Evolutionary conservation across 2,329 filamentous ascomycete species (phyloP), one percentile per base, ranked within the genome.

Genomic region (Hawksworthiomyces lignivorus): DNA sequence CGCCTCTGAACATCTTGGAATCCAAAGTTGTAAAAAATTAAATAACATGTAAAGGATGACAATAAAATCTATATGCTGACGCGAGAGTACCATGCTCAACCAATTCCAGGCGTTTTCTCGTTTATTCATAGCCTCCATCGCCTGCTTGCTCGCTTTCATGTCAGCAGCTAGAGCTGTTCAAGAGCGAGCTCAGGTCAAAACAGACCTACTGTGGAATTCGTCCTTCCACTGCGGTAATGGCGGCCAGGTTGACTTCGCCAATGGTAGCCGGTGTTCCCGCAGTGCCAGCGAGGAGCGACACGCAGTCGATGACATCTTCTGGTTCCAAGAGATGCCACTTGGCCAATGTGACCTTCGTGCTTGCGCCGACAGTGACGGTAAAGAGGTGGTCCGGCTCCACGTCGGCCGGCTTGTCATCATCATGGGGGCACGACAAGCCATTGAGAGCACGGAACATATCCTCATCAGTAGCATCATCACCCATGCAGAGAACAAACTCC

Each of bases 391-490:
- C 67, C 59, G 63, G 64, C 49, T 56, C 73, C 61, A 64, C 80
- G 57, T 60, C 73, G n/a, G 72, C 60, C 58, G 59, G 73, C 21
- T 70, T 59, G 36, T 48, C 41, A 21, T 52, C 53, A 20, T 56
- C 48, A 21, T 49, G 34, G 8, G 56, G 51, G 0, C 52, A 72
- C 2, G 69, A 72, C 5, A 75, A 60, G 1, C 65, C 69, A 54
- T 80, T 80, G 33, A 97, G 73, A 12, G 87, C 82, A 43, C 87
- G 84, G 77, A 97, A 97, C 78, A 82, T 81, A 82, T 94, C 90
- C 73, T 98, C 92, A 58, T 98, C 92, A 6, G 92, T 98, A 53
- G 92, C 94, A 57, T 98, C 92, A 61, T 98, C 92, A 31, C 92
- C 92, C 47, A 89, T 68, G 62, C 92, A 98, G 39, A 97, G 72